Conservation (phyloP, 441 rosid genomes). For the Bocquillonia castaneifolia region DNA sequence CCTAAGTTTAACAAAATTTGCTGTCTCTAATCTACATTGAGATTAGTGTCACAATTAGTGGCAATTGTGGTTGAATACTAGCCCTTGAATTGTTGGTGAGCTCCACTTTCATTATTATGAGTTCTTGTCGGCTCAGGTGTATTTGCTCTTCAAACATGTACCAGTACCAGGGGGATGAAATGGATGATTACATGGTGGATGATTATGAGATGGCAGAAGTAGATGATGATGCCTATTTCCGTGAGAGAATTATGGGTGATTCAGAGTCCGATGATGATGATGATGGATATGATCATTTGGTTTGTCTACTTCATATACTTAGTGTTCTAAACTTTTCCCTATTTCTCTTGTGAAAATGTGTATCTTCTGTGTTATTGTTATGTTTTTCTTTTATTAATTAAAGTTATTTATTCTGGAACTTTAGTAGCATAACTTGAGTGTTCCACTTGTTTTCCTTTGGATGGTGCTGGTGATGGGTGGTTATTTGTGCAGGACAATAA, state of each 20-base stretch:
- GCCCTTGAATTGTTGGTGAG: not conserved
- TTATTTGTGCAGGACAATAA: conserved; percentile 43
- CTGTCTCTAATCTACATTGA: not conserved
- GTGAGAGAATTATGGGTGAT: conserved; percentile 44
- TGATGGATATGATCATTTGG: conserved; percentile 44
- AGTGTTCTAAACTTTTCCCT: not conserved
- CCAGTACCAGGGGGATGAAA: conserved; percentile 34
- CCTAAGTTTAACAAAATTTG: not conserved
- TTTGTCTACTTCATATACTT: conserved; percentile 20
- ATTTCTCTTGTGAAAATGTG: not conserved
- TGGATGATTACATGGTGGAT: conserved; percentile 40
- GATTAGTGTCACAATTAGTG: not conserved
- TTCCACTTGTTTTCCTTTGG: conserved; percentile 3
- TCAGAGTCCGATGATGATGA: conserved; percentile 46
- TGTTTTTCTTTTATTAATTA: not conserved
- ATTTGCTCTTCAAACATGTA: conserved; percentile 29
- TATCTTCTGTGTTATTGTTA: not conserved
- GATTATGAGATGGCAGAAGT: conserved; percentile 51
- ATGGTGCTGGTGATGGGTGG: conserved; percentile 1
- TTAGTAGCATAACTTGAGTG: not conserved
- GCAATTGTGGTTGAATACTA: not conserved
- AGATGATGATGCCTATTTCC: conserved; percentile 41
- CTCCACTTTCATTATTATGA: not conserved
- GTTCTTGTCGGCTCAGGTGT: conserved; percentile 15
- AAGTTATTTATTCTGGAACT: not conserved